Evolutionary conservation across 1,284 basidiomycete species (phyloP), one percentile per base, ranked within the genome.

Genomic region (Tylopilus sp.): DNA sequence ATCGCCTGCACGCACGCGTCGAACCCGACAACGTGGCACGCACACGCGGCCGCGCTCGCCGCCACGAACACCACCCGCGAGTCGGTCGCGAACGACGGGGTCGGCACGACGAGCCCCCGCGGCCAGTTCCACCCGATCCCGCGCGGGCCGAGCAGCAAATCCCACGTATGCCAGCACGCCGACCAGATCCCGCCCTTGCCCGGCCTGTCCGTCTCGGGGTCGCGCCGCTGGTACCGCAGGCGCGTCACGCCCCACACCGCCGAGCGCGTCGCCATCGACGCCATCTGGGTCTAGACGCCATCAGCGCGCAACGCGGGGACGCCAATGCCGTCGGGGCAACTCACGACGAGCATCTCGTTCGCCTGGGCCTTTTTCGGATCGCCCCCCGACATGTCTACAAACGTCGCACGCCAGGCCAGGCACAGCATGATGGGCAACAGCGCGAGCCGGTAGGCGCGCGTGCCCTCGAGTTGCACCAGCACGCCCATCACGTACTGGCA

Each of bases 51-150:
- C 4, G 41, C 28, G 8, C 53, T 48, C 15, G 17, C 20, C 19
- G 61, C 36, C 4, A 62, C 33, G 37, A 67, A 66, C 3, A 5
- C 14, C 17, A 31, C 1, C 0, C 53, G 60, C 24, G 61, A 64
- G 3, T 50, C 26, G 15, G 56, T 55, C 22, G 53, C 35, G 14
- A 43, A 22, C 13, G 17, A 1, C 17, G 52, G 50, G n/a, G 46
- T 50, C 4, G 57, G 56, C 13, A 68, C 17, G 43, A 53, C 32
- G 26, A 61, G 41, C n/a, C 56, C 62, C 2, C 39, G 51, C 2
- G 62, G 49, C 67, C 67, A 68, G 8, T 69, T 65, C 65, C 65
- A 67, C 22, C 60, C 65, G 26, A 67, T 46, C 1, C 65, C 68
- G 3, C 65, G 62, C 20, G 54, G 28, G 40, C 56, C 62, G 14